Conservation (phyloP, 2,329 filamentous ascomycete genomes). For the Trichoderma breve region DNA sequence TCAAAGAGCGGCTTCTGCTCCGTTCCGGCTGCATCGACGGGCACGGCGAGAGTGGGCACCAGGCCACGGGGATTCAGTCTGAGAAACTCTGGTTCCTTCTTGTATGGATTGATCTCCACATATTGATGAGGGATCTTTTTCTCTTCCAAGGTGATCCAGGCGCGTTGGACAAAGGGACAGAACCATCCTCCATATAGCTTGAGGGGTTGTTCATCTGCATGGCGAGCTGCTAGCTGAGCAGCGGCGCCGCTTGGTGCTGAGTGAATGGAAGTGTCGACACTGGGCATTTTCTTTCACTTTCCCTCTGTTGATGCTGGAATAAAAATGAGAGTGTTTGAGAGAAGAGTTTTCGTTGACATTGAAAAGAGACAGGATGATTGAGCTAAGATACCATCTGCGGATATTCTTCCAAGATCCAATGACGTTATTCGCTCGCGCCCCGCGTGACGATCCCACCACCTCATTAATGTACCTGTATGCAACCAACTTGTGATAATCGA, state of each 20-base stretch:
- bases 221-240: constrained; percentile 44
- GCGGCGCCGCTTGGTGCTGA: constrained; percentile 50
- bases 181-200: constrained; percentile 76
- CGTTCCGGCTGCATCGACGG: constrained; percentile 28
- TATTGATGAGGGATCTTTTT: constrained; percentile 74
- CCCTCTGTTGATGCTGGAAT: not conserved
- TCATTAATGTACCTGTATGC: not conserved
- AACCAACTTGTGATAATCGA: not conserved
- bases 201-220: constrained; percentile 49
- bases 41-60: constrained; percentile 65
- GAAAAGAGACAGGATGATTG: too few relatives aligned
- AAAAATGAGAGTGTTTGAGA: too few relatives aligned
- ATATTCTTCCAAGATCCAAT: not conserved
- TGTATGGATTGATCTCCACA: constrained; percentile 75
- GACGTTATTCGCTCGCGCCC: constrained; percentile 7
- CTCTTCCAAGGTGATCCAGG: constrained; percentile 71
- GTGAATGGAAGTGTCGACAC: constrained; percentile 49
- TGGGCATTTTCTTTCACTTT: constrained; percentile 35
- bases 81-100: constrained; percentile 67
- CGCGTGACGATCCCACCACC: not conserved
- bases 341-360: not conserved
- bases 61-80: constrained; percentile 72
- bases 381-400: not conserved
- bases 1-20: constrained; percentile 65
- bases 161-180: constrained; percentile 67